phyloP scores from a whole-genome alignment of 768 basidiomycete genomes.

The Fistulinella prunicolor region DNA sequence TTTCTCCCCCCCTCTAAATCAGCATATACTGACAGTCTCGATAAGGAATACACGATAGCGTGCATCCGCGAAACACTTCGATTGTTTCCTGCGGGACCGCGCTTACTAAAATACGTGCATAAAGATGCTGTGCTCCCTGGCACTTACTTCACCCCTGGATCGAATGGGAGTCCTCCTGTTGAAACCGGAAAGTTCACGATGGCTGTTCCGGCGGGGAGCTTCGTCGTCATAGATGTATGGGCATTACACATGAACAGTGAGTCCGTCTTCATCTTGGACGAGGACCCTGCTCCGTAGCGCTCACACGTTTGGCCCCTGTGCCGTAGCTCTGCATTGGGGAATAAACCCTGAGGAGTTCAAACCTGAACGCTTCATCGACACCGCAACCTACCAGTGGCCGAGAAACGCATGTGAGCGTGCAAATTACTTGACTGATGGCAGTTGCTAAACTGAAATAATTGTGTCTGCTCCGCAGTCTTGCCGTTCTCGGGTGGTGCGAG shows the following conservation, averaged over 20 bases:
- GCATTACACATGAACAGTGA: conserved; percentile 46
- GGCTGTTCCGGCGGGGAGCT: conserved; percentile 38
- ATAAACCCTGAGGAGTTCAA: conserved; percentile 42
- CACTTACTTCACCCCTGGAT: conserved; percentile 32
- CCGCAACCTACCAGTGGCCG: conserved; percentile 48
- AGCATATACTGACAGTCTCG: background rate
- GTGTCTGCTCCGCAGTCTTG: conserved; percentile 28
- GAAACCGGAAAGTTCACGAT: conserved; percentile 34
- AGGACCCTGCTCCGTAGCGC: too few relatives aligned
- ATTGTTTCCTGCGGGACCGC: conserved; percentile 37
- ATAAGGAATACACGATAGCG: conserved; percentile 43
- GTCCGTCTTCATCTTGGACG: conserved; percentile 8
- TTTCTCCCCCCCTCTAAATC: background rate
- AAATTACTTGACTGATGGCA: background rate
- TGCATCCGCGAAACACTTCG: conserved; percentile 48
- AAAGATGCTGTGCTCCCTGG: conserved; percentile 36
- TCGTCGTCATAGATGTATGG: conserved; percentile 40
- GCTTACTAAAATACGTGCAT: conserved; percentile 35
- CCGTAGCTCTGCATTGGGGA: conserved; percentile 49
- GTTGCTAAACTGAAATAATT: too few relatives aligned
- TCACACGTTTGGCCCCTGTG: too few relatives aligned
- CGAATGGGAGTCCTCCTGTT: background rate
- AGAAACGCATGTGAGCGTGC: conserved; percentile 43
- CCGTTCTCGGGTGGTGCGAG: conserved; percentile 46
- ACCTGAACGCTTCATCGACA: conserved; percentile 51